Evolutionary conservation across 2,329 filamentous ascomycete species (phyloP).

Genomic region (Penicillium oxalicum): DNA sequence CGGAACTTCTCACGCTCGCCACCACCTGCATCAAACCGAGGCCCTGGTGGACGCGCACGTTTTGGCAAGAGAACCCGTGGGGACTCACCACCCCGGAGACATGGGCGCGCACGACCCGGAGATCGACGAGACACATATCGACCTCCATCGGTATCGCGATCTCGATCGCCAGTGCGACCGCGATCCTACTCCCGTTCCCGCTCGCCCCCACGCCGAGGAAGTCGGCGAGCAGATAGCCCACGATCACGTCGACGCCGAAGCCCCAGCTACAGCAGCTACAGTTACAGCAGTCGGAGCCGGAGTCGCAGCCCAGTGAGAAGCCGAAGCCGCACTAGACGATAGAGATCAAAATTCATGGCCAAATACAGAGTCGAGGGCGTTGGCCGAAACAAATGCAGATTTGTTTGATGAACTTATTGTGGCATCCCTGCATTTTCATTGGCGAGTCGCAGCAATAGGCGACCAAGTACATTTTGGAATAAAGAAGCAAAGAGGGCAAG

Average conservation of each 20-base stretch:
- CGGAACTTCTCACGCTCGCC: conserved; percentile 77
- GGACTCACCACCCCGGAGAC: conserved; percentile 34
- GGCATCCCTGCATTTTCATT: no score
- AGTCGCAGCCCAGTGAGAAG: conserved; percentile 46
- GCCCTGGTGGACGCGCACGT: conserved; percentile 49
- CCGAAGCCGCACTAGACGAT: conserved; percentile 33
- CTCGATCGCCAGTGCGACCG: conserved; percentile 35
- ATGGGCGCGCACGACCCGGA: conserved; percentile 32
- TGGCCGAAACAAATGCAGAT: no score
- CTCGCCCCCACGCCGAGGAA: conserved; percentile 36
- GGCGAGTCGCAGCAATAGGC: no score
- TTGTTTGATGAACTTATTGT: no score
- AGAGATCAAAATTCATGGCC: background rate
- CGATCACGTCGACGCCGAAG: conserved; percentile 48
- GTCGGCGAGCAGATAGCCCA: conserved; percentile 31
- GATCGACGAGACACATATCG: conserved; percentile 54
- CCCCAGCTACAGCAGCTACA: conserved; percentile 59
- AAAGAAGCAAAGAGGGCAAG: no score
- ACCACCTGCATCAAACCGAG: conserved; percentile 60
- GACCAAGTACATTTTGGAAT: no score
- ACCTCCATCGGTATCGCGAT: conserved; percentile 53
- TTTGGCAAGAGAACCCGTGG: conserved; percentile 26
- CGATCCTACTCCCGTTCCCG: conserved; percentile 39
- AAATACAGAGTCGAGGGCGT: no score
- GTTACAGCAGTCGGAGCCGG: conserved; percentile 51